Evolutionary conservation across 2,329 filamentous ascomycete species (phyloP).

Genomic region (Cladophialophora exuberans): DNA sequence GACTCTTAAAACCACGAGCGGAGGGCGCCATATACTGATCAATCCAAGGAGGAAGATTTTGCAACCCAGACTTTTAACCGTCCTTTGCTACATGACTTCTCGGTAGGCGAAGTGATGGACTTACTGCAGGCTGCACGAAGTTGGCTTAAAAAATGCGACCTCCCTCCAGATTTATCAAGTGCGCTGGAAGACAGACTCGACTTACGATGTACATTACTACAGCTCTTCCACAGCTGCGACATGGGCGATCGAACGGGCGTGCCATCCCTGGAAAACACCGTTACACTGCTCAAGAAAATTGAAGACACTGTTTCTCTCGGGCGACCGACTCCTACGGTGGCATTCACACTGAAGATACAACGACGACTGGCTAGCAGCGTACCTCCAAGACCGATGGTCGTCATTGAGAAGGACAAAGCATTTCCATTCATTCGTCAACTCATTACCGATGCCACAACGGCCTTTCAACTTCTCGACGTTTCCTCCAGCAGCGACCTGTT

Average conservation of each 20-base stretch:
- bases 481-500: slow-evolving; percentile 27
- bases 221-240: slow-evolving; percentile 17
- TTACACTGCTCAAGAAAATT: slow-evolving; percentile 55
- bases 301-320: slow-evolving; percentile 65
- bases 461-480: slow-evolving; percentile 63
- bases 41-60: slow-evolving; percentile 84
- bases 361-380: slow-evolving; percentile 91
- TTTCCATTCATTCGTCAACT: slow-evolving; percentile 70
- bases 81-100: slow-evolving; percentile 69
- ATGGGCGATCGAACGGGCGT: not conserved
- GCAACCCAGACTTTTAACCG: slow-evolving; percentile 89
- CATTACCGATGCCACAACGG: slow-evolving; percentile 71
- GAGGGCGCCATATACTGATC: not conserved
- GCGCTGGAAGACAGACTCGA: slow-evolving; percentile 69
- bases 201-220: slow-evolving; percentile 56
- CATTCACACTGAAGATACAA: slow-evolving; percentile 89
- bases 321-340: slow-evolving; percentile 65
- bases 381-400: slow-evolving; percentile 86
- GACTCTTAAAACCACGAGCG: slow-evolving; percentile 31
- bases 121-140: slow-evolving; percentile 60
- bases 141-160: slow-evolving; percentile 48
- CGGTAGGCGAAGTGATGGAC: slow-evolving; percentile 58
- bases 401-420: slow-evolving; percentile 70
- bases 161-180: slow-evolving; percentile 43
- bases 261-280: not conserved